phyloP scores from a whole-genome alignment of 2,329 filamentous ascomycete genomes.

The Ophiostoma australiae region DNA sequence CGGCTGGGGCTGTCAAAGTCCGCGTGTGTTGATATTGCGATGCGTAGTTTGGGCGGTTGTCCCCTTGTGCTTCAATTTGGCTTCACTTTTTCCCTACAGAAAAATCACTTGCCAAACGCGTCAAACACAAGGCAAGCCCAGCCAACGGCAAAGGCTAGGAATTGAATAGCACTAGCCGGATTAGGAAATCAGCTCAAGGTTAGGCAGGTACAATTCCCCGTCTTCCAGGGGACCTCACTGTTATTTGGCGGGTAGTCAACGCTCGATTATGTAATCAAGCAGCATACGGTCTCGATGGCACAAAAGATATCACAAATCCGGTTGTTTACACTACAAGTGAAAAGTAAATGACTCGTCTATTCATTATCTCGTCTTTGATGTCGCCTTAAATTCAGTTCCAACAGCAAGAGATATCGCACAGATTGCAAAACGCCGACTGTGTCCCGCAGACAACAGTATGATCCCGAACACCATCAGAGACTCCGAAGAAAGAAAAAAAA shows the following conservation, averaged over 20 bases:
- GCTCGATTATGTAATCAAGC: neutral
- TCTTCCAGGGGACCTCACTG: neutral
- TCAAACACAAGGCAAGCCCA: slow-evolving; percentile 17
- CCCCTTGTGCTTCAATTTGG: slow-evolving; percentile 10
- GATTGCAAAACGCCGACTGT: slow-evolving; percentile 15
- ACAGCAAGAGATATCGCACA: slow-evolving; percentile 13
- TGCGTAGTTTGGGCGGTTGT: neutral
- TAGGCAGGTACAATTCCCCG: neutral
- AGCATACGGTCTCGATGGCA: neutral
- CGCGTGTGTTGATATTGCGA: slow-evolving; percentile 6
- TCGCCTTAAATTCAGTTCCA: slow-evolving; percentile 6
- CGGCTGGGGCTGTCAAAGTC: neutral
- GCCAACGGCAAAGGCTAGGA: neutral
- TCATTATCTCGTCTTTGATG: slow-evolving; percentile 19
- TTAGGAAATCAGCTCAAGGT: slow-evolving; percentile 23
- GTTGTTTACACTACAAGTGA: neutral
- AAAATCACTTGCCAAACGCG: slow-evolving; percentile 24
- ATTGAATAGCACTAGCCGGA: slow-evolving; percentile 16
- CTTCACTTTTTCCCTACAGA: slow-evolving; percentile 14
- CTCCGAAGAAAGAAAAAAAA: neutral
- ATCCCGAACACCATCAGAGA: slow-evolving; percentile 17
- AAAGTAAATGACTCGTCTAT: slow-evolving; percentile 13
- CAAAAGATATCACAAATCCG: neutral
- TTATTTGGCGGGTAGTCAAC: neutral
- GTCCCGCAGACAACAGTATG: slow-evolving; percentile 12